Evolutionary conservation across 73 alveolate genomes (phyloP).

Genomic region (Strombidium stylifer): DNA sequence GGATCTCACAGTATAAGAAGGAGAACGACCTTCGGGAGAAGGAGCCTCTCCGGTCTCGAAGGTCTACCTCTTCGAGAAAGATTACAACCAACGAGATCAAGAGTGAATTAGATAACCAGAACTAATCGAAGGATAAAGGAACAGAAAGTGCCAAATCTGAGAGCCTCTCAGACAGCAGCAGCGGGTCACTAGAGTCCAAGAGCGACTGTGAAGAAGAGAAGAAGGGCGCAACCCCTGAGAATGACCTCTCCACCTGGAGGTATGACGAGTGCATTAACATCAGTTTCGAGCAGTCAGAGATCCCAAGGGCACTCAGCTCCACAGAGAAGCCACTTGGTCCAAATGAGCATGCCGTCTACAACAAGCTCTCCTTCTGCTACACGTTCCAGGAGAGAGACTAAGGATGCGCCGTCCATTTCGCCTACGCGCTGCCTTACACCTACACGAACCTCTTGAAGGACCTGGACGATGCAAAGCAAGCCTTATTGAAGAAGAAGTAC

Average conservation of each 20-base stretch:
- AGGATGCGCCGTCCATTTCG: constrained; percentile 21
- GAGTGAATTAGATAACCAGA: no score
- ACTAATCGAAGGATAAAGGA: no score
- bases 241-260: constrained; percentile 3
- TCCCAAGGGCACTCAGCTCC: background rate
- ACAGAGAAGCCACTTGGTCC: background rate
- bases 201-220: no score
- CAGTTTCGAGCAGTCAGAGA: background rate
- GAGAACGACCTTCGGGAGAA: no score
- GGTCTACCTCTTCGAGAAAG: no score
- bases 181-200: no score
- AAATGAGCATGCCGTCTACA: background rate
- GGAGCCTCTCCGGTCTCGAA: no score
- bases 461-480: no score
- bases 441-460: constrained; percentile 1
- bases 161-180: no score
- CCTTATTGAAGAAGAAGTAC: background rate
- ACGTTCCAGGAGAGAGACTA: constrained; percentile 10
- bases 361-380: constrained; percentile 8
- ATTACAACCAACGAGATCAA: no score
- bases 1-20: no score
- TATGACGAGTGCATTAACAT: constrained; percentile 11
- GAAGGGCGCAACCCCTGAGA: background rate
- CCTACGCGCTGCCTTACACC: constrained; percentile 20
- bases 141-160: no score